A percentile compares a stretch with the other conserved stretches of the same genome.
Conservation (phyloP, 768 basidiomycete species). For the Baorangia bicolor region DNA sequence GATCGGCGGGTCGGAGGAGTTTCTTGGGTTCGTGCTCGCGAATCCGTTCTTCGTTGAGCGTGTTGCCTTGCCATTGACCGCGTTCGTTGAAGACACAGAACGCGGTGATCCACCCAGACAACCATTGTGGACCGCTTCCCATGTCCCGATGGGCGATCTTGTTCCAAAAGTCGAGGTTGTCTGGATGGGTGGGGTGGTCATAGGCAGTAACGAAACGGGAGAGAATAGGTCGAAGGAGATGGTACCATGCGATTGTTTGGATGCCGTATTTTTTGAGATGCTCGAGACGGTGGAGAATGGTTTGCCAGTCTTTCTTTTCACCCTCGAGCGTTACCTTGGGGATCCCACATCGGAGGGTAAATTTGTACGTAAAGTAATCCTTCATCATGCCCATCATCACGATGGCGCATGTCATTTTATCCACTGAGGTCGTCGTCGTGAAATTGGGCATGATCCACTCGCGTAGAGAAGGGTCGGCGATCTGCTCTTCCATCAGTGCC, state of each 20-base stretch:
- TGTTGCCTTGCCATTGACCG: slow-evolving; percentile 34
- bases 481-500: slow-evolving; percentile 20
- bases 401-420: slow-evolving; percentile 38
- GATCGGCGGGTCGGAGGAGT: slow-evolving; percentile 30
- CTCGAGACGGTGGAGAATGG: slow-evolving; percentile 37
- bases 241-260: slow-evolving; percentile 37
- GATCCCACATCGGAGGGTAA: slow-evolving; percentile 38
- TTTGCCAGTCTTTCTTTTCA: slow-evolving; percentile 38
- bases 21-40: slow-evolving; percentile 32
- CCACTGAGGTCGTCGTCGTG: slow-evolving; percentile 42
- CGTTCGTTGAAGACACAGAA: slow-evolving; percentile 36
- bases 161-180: slow-evolving; percentile 41
- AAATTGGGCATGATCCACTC: slow-evolving; percentile 45
- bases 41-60: slow-evolving; percentile 29
- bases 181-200: slow-evolving; percentile 27
- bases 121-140: slow-evolving; percentile 29
- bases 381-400: slow-evolving; percentile 45
- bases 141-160: slow-evolving; percentile 30
- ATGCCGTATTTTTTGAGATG: slow-evolving; percentile 40
- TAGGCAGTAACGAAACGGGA: slow-evolving; percentile 37
- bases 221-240: slow-evolving; percentile 41
- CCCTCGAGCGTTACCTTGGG: slow-evolving; percentile 47
- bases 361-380: slow-evolving; percentile 38
- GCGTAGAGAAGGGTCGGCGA: slow-evolving; percentile 29
- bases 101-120: slow-evolving; percentile 42